Base-by-base conservation (phyloP, 176 grass and related monocot genomes). In the Sorghum bicolor region DNA sequence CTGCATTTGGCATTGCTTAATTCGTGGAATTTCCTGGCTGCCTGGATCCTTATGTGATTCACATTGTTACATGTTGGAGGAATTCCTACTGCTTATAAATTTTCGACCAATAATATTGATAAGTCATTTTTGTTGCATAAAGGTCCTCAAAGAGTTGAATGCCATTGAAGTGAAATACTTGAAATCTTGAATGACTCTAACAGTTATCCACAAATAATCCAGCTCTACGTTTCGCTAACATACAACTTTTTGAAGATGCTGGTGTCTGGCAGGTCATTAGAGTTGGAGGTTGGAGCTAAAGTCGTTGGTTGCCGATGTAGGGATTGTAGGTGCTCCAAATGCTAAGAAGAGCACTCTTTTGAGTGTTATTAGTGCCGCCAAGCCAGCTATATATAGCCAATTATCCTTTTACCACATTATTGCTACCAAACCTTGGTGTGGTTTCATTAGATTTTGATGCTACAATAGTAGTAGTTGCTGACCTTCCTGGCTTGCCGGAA, bases 241-340 rank as follows among this genome's bases (percentile, higher is more conserved):
- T 38, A 39, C 15, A 10, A 20, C 22, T 11, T 85, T 86, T 69
- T 25, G 57, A n/a, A 81, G 30, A 55, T 60, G 14, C 66, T 86
- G 41, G 13, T 84, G 37, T 22, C 70, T 77, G 77, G 70, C 89
- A 98, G 96, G 91, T 98, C 93, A 93, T 64, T 98, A 30, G 89
- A 98, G 88, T 80, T 98, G n/a, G n/a, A n/a, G n/a, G n/a, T n/a
- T n/a, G 93, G 96, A 98, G 89, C 86, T 98, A 58, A 98, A 98
- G 85, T n/a, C n/a, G n/a, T 82, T 98, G 66, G 91, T 98, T 22
- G 96, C 96, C 61, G 96, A 98, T 91, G 96, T 95, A 64, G 96
- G 96, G 32, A 98, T 98, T 44, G 96, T 98, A 29, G 96, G 96
- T 77, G 96, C 93, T 79, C 96, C 96, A 71, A 98, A 98, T 90